Evolutionary conservation across 2,329 filamentous ascomycete species (phyloP).

Genomic region (Zasmidium cellare): DNA sequence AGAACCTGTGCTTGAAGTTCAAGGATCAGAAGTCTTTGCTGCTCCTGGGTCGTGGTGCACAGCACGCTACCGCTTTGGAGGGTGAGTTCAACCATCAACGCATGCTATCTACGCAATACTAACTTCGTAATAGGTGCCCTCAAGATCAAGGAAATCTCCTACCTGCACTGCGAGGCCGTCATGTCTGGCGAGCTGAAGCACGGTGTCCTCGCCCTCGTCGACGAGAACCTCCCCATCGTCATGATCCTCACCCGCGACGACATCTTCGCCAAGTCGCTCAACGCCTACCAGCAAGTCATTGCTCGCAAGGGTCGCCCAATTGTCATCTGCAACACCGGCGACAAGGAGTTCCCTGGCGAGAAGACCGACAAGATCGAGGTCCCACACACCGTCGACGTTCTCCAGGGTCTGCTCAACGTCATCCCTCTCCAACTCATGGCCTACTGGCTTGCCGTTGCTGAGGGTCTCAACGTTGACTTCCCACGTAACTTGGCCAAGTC

Average conservation of each 20-base stretch:
- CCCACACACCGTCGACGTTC: constrained; percentile 88
- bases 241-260: constrained; percentile 98
- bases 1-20: constrained; percentile 90
- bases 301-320: constrained; percentile 94
- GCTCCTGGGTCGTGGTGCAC: constrained; percentile 88
- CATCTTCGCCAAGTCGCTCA: constrained; percentile 98
- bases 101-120: constrained; percentile 11
- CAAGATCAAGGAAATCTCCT: constrained; percentile 99
- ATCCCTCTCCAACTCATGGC: constrained; percentile 96
- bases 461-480: constrained; percentile 97
- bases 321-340: constrained; percentile 92
- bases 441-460: constrained; percentile 96
- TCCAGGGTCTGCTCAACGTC: constrained; percentile 97
- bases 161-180: constrained; percentile 98
- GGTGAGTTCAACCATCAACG: constrained; percentile 46
- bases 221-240: constrained; percentile 98
- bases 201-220: constrained; percentile 93
- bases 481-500: constrained; percentile 98
- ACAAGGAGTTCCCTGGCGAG: constrained; percentile 83
- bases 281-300: constrained; percentile 99
- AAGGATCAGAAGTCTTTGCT: constrained; percentile 96
- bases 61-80: constrained; percentile 96
- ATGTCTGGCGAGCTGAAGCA: constrained; percentile 99
- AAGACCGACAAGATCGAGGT: constrained; percentile 98
- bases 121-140: constrained; percentile 63